Conservation (phyloP, 441 rosid genomes). For the Syzygium malaccense region DNA sequence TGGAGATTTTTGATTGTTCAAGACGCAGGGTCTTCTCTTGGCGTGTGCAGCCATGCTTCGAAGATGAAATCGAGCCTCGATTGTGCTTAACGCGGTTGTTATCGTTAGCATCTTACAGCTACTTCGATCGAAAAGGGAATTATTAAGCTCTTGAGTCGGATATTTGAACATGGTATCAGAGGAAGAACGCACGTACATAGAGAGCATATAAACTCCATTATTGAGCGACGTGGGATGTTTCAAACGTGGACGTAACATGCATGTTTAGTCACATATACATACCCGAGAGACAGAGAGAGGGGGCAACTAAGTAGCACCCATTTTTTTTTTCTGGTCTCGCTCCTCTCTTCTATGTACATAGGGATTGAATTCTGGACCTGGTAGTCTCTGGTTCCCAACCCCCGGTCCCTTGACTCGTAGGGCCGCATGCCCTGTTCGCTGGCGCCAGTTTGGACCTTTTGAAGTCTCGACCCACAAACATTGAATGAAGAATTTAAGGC, state of each 20-base stretch:
- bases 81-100: background rate
- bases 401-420: too few relatives aligned
- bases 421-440: too few relatives aligned
- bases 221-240: background rate
- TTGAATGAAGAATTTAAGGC: background rate
- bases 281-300: background rate
- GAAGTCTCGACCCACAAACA: background rate
- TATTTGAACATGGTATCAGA: background rate
- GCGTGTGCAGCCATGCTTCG: background rate
- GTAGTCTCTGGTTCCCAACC: too few relatives aligned
- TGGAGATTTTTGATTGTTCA: background rate
- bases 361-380: rapidly evolving
- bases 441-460: background rate
- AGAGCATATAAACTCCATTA: background rate
- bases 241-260: background rate
- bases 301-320: background rate
- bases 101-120: background rate
- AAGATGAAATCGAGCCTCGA: background rate
- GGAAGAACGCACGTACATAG: background rate
- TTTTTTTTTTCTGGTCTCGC: too few relatives aligned
- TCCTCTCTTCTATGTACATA: too few relatives aligned
- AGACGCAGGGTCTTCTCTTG: background rate
- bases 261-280: background rate
- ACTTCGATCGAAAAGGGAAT: background rate
- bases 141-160: background rate